phyloP scores from a whole-genome alignment of 2,329 filamentous ascomycete genomes.

The Botrytis aclada region DNA sequence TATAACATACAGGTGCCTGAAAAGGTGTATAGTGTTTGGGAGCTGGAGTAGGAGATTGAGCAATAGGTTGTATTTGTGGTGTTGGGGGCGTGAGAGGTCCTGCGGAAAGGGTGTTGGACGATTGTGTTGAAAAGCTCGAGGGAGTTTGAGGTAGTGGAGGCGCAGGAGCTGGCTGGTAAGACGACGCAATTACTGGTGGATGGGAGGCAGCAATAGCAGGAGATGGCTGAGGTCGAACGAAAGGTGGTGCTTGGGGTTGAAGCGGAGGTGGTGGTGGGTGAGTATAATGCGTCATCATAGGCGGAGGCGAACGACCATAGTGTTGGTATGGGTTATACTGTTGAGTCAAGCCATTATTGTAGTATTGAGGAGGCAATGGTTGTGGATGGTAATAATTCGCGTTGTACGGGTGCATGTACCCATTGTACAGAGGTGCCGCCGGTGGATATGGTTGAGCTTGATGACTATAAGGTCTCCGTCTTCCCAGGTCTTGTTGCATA shows the following conservation, averaged over 20 bases:
- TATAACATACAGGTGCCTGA: conserved; percentile 48
- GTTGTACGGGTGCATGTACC: conserved; percentile 51
- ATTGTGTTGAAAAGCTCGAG: conserved; percentile 37
- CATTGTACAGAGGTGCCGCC: conserved; percentile 46
- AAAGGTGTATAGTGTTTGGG: conserved; percentile 40
- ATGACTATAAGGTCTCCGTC: conserved; percentile 37
- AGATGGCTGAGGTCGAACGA: conserved; percentile 50
- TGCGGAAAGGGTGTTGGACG: conserved; percentile 31
- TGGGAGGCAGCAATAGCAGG: conserved; percentile 55
- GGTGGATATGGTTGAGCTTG: conserved; percentile 45
- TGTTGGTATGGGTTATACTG: conserved; percentile 44
- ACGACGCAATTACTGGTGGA: conserved; percentile 42
- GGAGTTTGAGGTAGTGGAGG: conserved; percentile 42
- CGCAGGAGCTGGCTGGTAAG: conserved; percentile 49
- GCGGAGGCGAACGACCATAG: conserved; percentile 50
- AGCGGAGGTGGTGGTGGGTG: conserved; percentile 40
- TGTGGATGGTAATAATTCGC: conserved; percentile 48
- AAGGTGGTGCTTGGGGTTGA: conserved; percentile 36
- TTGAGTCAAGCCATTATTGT: conserved; percentile 48
- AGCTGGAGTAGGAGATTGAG: conserved; percentile 31
- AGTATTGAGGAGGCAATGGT: conserved; percentile 59
- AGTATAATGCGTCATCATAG: conserved; percentile 52
- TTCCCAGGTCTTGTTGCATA: conserved; percentile 38
- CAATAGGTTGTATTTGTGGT: conserved; percentile 38
- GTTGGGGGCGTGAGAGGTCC: conserved; percentile 47